phyloP scores from a whole-genome alignment of 257 asterid genomes.

The Gardenia jasminoides region DNA sequence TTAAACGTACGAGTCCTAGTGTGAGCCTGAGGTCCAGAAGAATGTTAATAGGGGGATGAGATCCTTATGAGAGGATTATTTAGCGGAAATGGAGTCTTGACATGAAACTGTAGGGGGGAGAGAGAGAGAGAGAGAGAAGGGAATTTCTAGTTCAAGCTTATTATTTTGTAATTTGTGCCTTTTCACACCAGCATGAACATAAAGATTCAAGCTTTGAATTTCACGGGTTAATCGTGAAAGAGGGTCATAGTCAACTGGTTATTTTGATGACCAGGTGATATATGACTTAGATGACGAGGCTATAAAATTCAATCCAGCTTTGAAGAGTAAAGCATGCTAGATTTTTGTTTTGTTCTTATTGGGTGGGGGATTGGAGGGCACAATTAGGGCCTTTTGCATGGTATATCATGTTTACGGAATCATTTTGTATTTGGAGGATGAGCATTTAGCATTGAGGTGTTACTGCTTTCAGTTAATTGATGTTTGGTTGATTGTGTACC shows the following conservation, averaged over 20 bases:
- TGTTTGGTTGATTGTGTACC: slow-evolving; percentile 10
- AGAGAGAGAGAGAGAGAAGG: not conserved
- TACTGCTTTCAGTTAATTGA: not conserved
- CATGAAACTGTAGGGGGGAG: not conserved
- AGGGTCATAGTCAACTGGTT: not conserved
- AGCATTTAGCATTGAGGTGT: not conserved
- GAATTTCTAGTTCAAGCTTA: not conserved
- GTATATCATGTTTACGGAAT: not conserved
- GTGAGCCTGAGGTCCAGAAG: not conserved
- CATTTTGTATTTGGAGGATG: not conserved
- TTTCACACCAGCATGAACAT: not conserved
- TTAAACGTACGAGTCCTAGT: not conserved
- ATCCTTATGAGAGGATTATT: not conserved
- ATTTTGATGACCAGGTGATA: not conserved
- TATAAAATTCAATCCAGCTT: not conserved
- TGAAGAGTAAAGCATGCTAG: not conserved
- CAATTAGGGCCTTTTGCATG: not conserved
- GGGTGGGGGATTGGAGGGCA: not conserved
- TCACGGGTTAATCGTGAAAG: not conserved
- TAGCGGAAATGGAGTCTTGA: not conserved
- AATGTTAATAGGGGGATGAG: not conserved
- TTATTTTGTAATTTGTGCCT: not conserved
- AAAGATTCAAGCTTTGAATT: not conserved
- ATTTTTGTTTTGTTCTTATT: not conserved
- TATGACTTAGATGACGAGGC: not conserved